Evolutionary conservation across 2,329 filamentous ascomycete species (phyloP).

Genomic region (Penicillium sp.): DNA sequence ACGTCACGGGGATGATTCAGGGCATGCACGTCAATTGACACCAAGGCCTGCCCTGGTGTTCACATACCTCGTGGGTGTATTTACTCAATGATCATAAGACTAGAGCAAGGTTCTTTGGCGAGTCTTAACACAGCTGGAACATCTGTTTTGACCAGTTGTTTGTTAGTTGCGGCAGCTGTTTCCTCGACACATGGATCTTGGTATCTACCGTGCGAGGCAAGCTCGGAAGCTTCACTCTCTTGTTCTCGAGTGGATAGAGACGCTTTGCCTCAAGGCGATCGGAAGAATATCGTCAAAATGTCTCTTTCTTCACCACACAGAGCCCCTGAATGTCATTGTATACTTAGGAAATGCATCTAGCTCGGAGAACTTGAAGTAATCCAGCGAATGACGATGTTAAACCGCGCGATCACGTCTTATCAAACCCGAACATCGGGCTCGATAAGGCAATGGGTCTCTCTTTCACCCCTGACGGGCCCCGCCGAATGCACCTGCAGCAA

Average conservation of each 20-base stretch:
- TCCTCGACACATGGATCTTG: not conserved
- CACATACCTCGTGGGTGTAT: not conserved
- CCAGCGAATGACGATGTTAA: not conserved
- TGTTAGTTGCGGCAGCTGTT: not conserved
- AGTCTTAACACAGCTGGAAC: too few relatives aligned
- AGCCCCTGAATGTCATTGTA: not conserved
- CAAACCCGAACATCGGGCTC: not conserved
- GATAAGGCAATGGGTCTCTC: not conserved
- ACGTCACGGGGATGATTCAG: constrained; percentile 33
- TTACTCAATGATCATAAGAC: not conserved
- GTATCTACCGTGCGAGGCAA: not conserved
- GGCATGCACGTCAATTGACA: constrained; percentile 7
- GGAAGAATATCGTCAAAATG: too few relatives aligned
- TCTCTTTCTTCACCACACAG: not conserved
- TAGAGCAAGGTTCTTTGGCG: not conserved
- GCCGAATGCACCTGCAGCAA: not conserved
- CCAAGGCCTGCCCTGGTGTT: not conserved
- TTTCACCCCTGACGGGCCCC: not conserved
- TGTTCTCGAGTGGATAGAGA: not conserved
- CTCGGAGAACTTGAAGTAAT: not conserved
- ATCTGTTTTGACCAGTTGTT: not conserved
- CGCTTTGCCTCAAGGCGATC: not conserved
- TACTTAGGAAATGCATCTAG: not conserved
- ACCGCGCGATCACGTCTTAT: not conserved
- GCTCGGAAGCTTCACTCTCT: not conserved